phyloP scores from a whole-genome alignment of 2,329 filamentous ascomycete genomes.

The Gremmenia infestans region DNA sequence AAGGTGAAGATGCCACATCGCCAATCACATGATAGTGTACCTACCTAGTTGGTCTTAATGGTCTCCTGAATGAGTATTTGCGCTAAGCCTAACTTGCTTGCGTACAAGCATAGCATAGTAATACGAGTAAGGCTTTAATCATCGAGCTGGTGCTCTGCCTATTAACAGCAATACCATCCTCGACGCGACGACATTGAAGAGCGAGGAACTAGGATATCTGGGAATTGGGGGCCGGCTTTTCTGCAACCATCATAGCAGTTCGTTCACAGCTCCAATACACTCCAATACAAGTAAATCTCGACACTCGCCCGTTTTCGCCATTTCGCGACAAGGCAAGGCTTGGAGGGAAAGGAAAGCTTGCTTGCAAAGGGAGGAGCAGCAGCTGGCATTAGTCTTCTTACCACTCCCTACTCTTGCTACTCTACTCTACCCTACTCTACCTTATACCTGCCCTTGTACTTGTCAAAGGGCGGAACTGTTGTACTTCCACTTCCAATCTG shows the following conservation, averaged over 20 bases:
- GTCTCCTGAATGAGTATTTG: too few species aligned
- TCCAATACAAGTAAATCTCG: background rate
- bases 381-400: constrained; percentile 7
- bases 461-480: constrained; percentile 22
- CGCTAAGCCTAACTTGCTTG: too few species aligned
- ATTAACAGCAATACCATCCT: background rate
- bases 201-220: background rate
- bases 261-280: background rate
- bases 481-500: constrained; percentile 13
- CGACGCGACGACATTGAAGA: background rate
- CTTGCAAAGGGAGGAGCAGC: background rate
- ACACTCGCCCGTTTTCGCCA: background rate
- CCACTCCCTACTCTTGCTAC: background rate
- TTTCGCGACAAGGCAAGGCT: constrained; percentile 3
- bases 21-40: too few species aligned
- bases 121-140: background rate
- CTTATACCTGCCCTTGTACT: constrained; percentile 13
- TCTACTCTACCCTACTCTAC: background rate
- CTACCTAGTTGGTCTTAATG: too few species aligned
- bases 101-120: background rate
- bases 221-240: background rate
- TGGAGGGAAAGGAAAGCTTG: background rate
- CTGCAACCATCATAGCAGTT: background rate
- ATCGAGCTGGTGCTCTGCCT: background rate
- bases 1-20: background rate